Conservation (phyloP, 192 early-diverging fungal species). For the Bifiguratus adelaidae region DNA sequence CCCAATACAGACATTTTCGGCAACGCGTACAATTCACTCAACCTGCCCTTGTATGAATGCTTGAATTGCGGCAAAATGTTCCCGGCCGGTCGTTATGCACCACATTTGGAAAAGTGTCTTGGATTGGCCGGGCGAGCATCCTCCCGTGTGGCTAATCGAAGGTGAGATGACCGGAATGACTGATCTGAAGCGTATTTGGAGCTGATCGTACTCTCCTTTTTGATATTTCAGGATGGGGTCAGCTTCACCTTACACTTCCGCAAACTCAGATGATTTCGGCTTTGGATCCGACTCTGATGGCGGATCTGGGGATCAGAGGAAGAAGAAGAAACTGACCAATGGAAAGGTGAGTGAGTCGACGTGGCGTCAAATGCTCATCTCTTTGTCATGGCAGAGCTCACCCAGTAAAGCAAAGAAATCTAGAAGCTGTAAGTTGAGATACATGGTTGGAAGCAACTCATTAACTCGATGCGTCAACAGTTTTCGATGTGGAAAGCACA, state of each 20-base stretch:
- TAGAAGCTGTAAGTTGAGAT: too few relatives aligned
- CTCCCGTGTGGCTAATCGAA: constrained; percentile 44
- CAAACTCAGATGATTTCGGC: constrained; percentile 2
- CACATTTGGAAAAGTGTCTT: constrained; percentile 89
- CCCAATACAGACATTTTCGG: constrained; percentile 56
- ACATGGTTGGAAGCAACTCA: too few relatives aligned
- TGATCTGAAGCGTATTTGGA: background rate
- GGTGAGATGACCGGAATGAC: constrained; percentile 2
- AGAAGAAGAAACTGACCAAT: constrained; percentile 3
- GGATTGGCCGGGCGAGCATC: constrained; percentile 62
- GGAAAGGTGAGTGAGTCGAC: background rate
- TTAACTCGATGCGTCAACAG: too few relatives aligned
- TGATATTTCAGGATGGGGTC: constrained; percentile 9
- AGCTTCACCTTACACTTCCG: constrained; percentile 10
- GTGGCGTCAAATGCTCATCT: too few relatives aligned
- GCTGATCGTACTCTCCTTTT: background rate
- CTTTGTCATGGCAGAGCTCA: too few relatives aligned
- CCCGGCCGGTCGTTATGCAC: constrained; percentile 79
- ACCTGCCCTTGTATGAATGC: constrained; percentile 64
- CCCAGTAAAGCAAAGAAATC: too few relatives aligned
- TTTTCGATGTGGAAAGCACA: too few relatives aligned
- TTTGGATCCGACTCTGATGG: too few relatives aligned
- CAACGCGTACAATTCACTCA: constrained; percentile 36
- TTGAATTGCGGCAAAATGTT: constrained; percentile 66
- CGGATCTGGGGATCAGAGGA: background rate